Evolutionary conservation across 306 rosid species (phyloP), one percentile per base, ranked within the genome.

Genomic region (Rosa chinensis): DNA sequence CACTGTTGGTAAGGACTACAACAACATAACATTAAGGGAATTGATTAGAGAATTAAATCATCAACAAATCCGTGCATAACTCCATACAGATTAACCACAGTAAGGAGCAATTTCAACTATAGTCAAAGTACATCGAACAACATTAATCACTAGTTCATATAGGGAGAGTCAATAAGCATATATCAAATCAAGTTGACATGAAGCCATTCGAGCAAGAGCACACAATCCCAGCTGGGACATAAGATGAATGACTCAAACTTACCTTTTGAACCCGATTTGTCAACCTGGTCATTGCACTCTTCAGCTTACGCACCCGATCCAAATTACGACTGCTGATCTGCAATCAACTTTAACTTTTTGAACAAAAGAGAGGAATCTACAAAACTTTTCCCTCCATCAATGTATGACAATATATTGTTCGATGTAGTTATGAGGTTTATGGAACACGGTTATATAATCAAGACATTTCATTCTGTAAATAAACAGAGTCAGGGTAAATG

Each of bases 221-320:
- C 10, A 76, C 18, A 66, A 40, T 66, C 40, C 50, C 62, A 43
- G 44, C 47, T 44, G 32, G 23, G 20, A 3, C 55, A 49, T 37
- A 44, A 61, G 50, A 68, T 59, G 6, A 18, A 5, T 14, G 39
- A 17, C 44, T 10, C 9, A 77, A 73, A 72, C 81, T 71, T 81
- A 92, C 97, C 93, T 92, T 92, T 76, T 89, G 97, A 85, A 92
- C 97, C 72, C 93, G 89, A 70, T 82, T 92, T 32, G 97, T 92
- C 83, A 92, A 78, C 81, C 96, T 89, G 40, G 96, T 90, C 97
- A 92, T 90, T 66, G 92, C 85, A 83, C 97, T 86, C 72, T 92
- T 92, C 72, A 92, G 68, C 80, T 89, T 92, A 40, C 96, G 88
- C 23, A 92, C 93, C 76, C 85, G 86, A 69, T 92, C 96, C 93